A percentile compares a stretch with the other conserved stretches of the same genome.
Evolutionary conservation across 192 early-diverging fungal genomes (phyloP).

Genomic region (Backusella psychrophila): DNA sequence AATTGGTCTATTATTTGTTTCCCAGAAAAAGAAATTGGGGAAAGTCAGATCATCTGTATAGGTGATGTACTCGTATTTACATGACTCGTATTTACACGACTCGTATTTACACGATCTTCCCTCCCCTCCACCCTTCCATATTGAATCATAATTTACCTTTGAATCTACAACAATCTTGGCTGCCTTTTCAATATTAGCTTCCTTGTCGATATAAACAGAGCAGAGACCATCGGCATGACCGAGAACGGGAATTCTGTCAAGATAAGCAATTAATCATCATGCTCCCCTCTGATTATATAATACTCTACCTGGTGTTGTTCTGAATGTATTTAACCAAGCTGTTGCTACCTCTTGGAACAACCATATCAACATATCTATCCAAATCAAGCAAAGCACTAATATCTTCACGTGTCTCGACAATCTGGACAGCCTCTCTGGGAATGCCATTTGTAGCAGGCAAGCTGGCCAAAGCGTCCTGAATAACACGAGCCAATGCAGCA

Average conservation of each 20-base stretch:
- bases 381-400: conserved; percentile 81
- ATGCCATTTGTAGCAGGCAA: conserved; percentile 42
- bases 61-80: background rate
- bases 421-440: conserved; percentile 74
- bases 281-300: background rate
- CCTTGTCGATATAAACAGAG: conserved; percentile 84
- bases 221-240: conserved; percentile 99
- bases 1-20: conserved; percentile 56
- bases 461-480: conserved; percentile 73
- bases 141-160: conserved; percentile 54
- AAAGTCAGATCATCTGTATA: background rate
- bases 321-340: conserved; percentile 89
- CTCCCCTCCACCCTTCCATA: background rate
- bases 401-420: conserved; percentile 88
- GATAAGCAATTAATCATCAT: background rate
- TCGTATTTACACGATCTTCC: background rate
- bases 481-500: conserved; percentile 67
- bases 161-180: conserved; percentile 83
- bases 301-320: conserved; percentile 74
- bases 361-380: conserved; percentile 94
- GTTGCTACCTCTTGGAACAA: conserved; percentile 94
- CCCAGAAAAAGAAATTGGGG: background rate
- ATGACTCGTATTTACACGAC: background rate
- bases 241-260: conserved; percentile 91
- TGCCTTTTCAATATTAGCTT: conserved; percentile 78